Base-by-base conservation (phyloP, 140 eudicot genomes). In the Cichorium intybus region DNA sequence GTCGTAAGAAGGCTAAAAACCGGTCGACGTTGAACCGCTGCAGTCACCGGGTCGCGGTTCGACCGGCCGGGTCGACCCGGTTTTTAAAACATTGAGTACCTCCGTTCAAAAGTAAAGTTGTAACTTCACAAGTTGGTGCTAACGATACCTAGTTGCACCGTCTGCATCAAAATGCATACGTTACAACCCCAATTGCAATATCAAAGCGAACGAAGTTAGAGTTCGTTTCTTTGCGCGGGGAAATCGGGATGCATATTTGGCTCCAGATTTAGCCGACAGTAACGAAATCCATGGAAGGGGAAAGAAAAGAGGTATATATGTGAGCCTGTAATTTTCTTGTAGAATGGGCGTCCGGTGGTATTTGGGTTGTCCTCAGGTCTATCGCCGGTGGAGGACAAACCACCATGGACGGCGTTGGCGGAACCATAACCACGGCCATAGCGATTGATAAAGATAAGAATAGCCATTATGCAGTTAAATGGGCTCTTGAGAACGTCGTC, bases 381-480 rank as follows among this genome's bases (percentile, higher is more conserved):
- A 57, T 57, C 64, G 64, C 64, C 64, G 64, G 64, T 47, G 46
- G 63, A 65, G 48, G 56, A 50, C 48, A 64, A 51, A 18, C 60
- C 71, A 51, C 71, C 61, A 51, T 41, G 58, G 64, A 58, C 46
- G 64, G 47, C 16, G 81, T 26, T 10, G 81, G 70, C 34, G 69
- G 50, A 4, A 24, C 31, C 34, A 51, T 62, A 20, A 33, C 79
- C 11, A 79, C 88, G 15, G 82, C 81, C 2, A 74, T 85, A 10
- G 92, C 85, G 0, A 73, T 85, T 0, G 92, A 85, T 12, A 78
- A 60, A 57, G 92, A 81, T 57, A 85, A 81, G 73, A 81, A 78
- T 24, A 85, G 87, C 74, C 87, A 82, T 48, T 23, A 57, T 24
- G 92, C 87, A 24, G 80, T 85, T 14, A 55, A 47, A 50, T 85